A percentile compares a stretch with the other conserved stretches of the same genome.
Conservation (phyloP, 2,329 filamentous ascomycete species). For the Xylariaceae sp. region DNA sequence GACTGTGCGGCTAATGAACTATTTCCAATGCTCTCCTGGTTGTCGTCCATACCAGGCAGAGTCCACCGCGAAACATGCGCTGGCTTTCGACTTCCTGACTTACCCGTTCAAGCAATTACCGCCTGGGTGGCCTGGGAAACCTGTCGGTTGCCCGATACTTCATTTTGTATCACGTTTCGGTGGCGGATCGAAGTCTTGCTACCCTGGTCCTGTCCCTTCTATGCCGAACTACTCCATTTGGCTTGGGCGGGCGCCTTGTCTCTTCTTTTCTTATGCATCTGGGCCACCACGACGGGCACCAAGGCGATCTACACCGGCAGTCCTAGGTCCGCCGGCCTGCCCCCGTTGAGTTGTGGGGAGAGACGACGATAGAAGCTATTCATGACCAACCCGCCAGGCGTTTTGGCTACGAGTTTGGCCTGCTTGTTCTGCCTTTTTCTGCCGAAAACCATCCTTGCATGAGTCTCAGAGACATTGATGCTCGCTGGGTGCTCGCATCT, state of each 20-base stretch:
- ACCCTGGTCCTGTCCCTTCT: slow-evolving; percentile 27
- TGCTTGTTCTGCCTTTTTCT: slow-evolving; percentile 18
- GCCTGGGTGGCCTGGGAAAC: not conserved
- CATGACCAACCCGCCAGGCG: slow-evolving; percentile 8
- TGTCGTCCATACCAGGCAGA: too few species aligned
- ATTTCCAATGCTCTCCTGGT: not conserved
- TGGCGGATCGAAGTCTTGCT: slow-evolving; percentile 15
- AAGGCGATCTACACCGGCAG: slow-evolving; percentile 10
- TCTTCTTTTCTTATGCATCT: slow-evolving; percentile 20
- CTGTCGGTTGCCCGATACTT: slow-evolving; percentile 6
- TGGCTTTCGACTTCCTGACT: too few species aligned
- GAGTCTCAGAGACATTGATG: slow-evolving; percentile 23
- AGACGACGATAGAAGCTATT: not conserved
- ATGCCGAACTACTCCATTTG: slow-evolving; percentile 26
- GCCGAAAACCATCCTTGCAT: slow-evolving; percentile 30
- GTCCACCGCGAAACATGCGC: too few species aligned
- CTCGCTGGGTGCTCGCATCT: slow-evolving; percentile 30
- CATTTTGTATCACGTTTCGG: slow-evolving; percentile 12
- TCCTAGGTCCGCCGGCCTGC: slow-evolving; percentile 20
- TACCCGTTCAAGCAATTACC: too few species aligned
- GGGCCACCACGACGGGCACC: slow-evolving; percentile 14
- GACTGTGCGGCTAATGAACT: slow-evolving; percentile 7
- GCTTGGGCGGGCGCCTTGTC: slow-evolving; percentile 16
- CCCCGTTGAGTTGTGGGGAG: slow-evolving; percentile 26
- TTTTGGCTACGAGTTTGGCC: slow-evolving; percentile 8